Conservation (phyloP, 164 flowering plant species). For the Vitis riparia region DNA sequence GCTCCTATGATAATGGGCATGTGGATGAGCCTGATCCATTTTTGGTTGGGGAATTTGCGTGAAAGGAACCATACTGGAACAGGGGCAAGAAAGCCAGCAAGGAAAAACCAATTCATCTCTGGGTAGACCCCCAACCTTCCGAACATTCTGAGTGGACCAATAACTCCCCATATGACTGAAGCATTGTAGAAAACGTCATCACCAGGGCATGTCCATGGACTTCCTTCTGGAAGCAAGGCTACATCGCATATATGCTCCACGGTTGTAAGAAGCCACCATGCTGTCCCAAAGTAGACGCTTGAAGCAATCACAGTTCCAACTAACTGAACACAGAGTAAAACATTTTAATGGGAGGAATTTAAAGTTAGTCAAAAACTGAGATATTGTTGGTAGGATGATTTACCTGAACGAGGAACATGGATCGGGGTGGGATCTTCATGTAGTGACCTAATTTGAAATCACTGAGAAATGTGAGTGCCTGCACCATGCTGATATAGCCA, state of each 20-base stretch:
- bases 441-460: slow-evolving; percentile 70
- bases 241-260: slow-evolving; percentile 45
- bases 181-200: slow-evolving; percentile 59
- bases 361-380: too few relatives aligned
- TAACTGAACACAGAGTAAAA: slow-evolving; percentile 24
- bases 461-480: slow-evolving; percentile 41
- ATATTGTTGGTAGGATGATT: background rate
- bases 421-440: slow-evolving; percentile 65
- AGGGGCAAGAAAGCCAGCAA: slow-evolving; percentile 44
- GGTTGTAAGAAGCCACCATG: slow-evolving; percentile 60
- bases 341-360: background rate
- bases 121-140: slow-evolving; percentile 37
- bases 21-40: slow-evolving; percentile 59
- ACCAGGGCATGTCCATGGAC: slow-evolving; percentile 71
- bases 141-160: slow-evolving; percentile 61
- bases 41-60: slow-evolving; percentile 39
- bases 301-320: slow-evolving; percentile 52
- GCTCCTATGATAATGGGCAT: slow-evolving; percentile 59
- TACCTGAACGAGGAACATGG: slow-evolving; percentile 65
- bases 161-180: slow-evolving; percentile 69
- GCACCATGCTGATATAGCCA: slow-evolving; percentile 64
- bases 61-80: slow-evolving; percentile 42
- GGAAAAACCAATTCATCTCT: slow-evolving; percentile 52
- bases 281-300: slow-evolving; percentile 36
- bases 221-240: slow-evolving; percentile 35